Conservation (phyloP, 768 basidiomycete species). For the Trametes villosa region DNA sequence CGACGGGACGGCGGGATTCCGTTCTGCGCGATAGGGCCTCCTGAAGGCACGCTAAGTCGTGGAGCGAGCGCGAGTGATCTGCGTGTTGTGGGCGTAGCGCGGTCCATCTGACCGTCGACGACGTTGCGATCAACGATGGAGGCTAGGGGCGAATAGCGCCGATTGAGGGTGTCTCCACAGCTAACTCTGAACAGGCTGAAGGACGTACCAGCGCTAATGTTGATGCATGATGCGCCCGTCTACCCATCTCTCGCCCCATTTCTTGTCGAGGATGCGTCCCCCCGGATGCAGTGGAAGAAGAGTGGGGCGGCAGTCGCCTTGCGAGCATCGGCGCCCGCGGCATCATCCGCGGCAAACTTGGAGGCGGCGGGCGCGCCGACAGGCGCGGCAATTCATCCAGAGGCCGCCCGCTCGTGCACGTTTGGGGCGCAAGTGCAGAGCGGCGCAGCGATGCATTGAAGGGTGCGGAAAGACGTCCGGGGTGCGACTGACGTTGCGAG, state of each 20-base stretch:
- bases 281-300: neutral
- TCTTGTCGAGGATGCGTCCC: neutral
- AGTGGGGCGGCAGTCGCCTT: neutral
- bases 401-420: neutral
- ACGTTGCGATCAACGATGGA: neutral
- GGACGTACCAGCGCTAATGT: neutral
- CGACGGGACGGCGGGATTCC: neutral
- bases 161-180: constrained; percentile 2
- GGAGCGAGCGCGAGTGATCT: neutral
- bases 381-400: neutral
- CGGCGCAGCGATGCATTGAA: neutral
- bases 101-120: constrained; percentile 2
- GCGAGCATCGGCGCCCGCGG: neutral
- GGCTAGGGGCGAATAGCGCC: neutral
- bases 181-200: no score
- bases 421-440: neutral
- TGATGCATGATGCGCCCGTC: neutral
- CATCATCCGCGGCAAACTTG: neutral
- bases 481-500: constrained; percentile 2
- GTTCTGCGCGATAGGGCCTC: constrained; percentile 1
- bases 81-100: neutral
- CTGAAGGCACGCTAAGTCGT: no score
- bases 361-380: neutral
- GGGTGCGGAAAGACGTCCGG: constrained; percentile 5
- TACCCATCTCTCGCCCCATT: neutral